phyloP scores from a whole-genome alignment of 2,329 filamentous ascomycete genomes.

The Tetracladium maxilliforme region DNA sequence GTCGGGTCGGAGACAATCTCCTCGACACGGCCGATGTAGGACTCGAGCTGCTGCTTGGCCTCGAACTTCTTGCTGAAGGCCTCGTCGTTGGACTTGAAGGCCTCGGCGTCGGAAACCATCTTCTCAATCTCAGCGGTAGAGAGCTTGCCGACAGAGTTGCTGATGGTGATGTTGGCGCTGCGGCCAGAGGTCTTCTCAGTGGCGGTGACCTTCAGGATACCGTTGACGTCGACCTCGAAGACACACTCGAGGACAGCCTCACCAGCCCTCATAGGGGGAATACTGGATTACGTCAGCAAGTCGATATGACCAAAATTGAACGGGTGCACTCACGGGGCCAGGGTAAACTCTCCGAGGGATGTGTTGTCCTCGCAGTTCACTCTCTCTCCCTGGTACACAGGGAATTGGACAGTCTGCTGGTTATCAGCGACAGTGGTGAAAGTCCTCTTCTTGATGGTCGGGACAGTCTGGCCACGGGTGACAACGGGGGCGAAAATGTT shows the following conservation, averaged over 20 bases:
- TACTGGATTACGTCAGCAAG: too few relatives aligned
- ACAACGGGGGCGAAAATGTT: conserved; percentile 98
- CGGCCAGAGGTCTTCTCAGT: conserved; percentile 98
- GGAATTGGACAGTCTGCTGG: conserved; percentile 80
- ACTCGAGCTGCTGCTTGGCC: conserved; percentile 97
- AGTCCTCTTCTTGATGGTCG: conserved; percentile 69
- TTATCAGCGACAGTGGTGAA: conserved; percentile 75
- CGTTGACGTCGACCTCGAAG: conserved; percentile 99
- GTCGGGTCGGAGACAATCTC: conserved; percentile 96
- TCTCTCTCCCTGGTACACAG: conserved; percentile 90
- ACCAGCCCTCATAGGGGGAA: conserved; percentile 81
- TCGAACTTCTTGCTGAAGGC: conserved; percentile 99
- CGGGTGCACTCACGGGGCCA: too few relatives aligned
- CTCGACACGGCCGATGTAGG: conserved; percentile 96
- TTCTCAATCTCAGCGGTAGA: conserved; percentile 88
- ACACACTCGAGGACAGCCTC: conserved; percentile 95
- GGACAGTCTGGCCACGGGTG: conserved; percentile 61
- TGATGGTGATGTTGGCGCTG: conserved; percentile 98
- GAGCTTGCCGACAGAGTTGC: conserved; percentile 98
- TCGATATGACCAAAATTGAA: too few relatives aligned
- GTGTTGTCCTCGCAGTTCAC: conserved; percentile 99
- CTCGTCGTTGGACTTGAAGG: conserved; percentile 97
- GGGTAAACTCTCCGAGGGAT: conserved; percentile 90
- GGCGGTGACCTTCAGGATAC: conserved; percentile 98
- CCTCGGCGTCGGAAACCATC: conserved; percentile 90